phyloP scores from a whole-genome alignment of 768 basidiomycete species.

The Lentinus tigrinus region DNA sequence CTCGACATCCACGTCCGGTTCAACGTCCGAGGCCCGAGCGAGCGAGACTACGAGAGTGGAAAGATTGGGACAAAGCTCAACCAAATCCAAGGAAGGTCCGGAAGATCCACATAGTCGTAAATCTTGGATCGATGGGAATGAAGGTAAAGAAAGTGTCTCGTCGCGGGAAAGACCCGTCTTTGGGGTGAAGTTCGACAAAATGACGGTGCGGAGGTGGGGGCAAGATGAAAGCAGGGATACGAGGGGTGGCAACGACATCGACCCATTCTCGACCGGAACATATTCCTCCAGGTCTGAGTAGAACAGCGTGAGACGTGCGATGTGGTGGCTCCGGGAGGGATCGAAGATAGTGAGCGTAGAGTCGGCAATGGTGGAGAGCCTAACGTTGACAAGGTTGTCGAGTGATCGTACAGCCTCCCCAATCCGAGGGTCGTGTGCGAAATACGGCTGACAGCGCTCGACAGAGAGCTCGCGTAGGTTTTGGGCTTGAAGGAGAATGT shows the following conservation, averaged over 20 bases:
- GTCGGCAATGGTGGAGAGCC: background rate
- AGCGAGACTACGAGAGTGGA: background rate
- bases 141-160: background rate
- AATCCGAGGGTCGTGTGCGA: background rate
- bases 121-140: background rate
- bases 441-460: background rate
- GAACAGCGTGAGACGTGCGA: background rate
- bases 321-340: too few relatives aligned
- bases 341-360: too few relatives aligned
- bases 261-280: background rate
- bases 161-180: background rate
- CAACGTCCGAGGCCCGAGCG: too few relatives aligned
- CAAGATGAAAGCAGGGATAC: background rate
- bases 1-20: too few relatives aligned
- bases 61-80: background rate
- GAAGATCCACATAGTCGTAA: background rate
- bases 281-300: constrained; percentile 2
- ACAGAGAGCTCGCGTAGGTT: constrained; percentile 1
- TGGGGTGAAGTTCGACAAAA: constrained; percentile 8
- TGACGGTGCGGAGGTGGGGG: background rate
- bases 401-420: background rate
- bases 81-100: background rate
- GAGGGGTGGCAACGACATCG: background rate
- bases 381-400: background rate
- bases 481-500: background rate